Percentiles rank a stretch among this genome's conserved stretches.
Conservation (phyloP, 208 protist species). For the Naegleria fowleri region DNA sequence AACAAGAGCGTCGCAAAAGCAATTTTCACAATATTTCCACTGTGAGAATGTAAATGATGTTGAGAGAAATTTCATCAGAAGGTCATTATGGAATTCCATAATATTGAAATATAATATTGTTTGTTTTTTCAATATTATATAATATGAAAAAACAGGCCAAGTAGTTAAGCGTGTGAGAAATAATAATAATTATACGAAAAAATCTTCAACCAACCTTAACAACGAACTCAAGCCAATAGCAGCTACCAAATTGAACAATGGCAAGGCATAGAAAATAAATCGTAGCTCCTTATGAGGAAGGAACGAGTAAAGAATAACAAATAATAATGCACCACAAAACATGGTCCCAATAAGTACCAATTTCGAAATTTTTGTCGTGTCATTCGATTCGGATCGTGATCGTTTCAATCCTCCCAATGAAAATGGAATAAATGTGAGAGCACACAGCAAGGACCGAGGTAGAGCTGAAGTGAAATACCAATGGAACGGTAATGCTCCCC, state of each 20-base stretch:
- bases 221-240: conserved; percentile 46
- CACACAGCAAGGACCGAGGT: conserved; percentile 56
- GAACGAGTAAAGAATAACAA: conserved; percentile 66
- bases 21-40: background rate
- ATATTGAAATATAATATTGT: too few relatives aligned
- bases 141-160: too few relatives aligned
- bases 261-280: conserved; percentile 79
- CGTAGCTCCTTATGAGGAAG: conserved; percentile 87
- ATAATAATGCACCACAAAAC: conserved; percentile 41
- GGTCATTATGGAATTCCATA: too few relatives aligned
- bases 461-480: conserved; percentile 79
- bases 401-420: background rate
- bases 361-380: background rate
- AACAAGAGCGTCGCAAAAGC: background rate
- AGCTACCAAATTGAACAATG: conserved; percentile 61
- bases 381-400: too few relatives aligned
- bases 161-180: too few relatives aligned
- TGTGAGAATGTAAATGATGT: background rate
- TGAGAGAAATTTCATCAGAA: too few relatives aligned
- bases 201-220: background rate
- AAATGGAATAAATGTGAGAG: conserved; percentile 32
- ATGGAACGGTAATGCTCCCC: conserved; percentile 61
- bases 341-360: background rate
- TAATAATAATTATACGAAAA: background rate
- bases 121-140: too few relatives aligned